A percentile compares a stretch with the other conserved stretches of the same genome.
phyloP scores from a whole-genome alignment of 148 eudicot species.

The Talinum fruticosum region DNA sequence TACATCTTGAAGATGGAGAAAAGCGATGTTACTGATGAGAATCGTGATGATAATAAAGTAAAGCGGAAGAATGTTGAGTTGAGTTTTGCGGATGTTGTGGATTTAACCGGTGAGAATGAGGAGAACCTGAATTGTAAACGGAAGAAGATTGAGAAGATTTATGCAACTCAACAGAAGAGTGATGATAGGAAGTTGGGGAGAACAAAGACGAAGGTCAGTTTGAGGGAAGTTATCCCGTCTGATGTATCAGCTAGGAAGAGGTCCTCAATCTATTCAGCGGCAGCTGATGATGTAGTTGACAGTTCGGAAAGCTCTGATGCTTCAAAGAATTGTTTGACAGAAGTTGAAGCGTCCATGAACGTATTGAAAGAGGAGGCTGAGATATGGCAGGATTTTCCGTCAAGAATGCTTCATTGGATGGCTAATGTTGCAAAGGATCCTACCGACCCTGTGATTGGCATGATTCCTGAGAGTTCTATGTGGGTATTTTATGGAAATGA shows the following conservation, averaged over 20 bases:
- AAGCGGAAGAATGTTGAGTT: slow-evolving; percentile 19
- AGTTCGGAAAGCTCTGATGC: slow-evolving; percentile 19
- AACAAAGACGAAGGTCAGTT: slow-evolving; percentile 37
- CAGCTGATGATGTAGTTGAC: slow-evolving; percentile 20
- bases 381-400: slow-evolving; percentile 42
- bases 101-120: slow-evolving; percentile 13
- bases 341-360: slow-evolving; percentile 18
- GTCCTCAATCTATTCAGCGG: slow-evolving; percentile 10
- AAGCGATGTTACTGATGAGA: slow-evolving; percentile 20
- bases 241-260: slow-evolving; percentile 23
- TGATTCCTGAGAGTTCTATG: slow-evolving; percentile 52
- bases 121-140: neutral
- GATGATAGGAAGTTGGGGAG: slow-evolving; percentile 19
- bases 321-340: slow-evolving; percentile 19
- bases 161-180: slow-evolving; percentile 10
- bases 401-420: slow-evolving; percentile 55
- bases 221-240: slow-evolving; percentile 10
- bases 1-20: slow-evolving; percentile 37
- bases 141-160: neutral
- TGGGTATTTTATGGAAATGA: slow-evolving; percentile 62
- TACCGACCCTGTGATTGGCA: slow-evolving; percentile 46
- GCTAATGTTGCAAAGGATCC: slow-evolving; percentile 64
- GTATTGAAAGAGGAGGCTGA: slow-evolving; percentile 33
- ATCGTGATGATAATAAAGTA: neutral
- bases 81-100: slow-evolving; percentile 23